Evolutionary conservation across 164 flowering plant genomes (phyloP), one percentile per base, ranked within the genome.

Genomic region (Amborella trichopoda): DNA sequence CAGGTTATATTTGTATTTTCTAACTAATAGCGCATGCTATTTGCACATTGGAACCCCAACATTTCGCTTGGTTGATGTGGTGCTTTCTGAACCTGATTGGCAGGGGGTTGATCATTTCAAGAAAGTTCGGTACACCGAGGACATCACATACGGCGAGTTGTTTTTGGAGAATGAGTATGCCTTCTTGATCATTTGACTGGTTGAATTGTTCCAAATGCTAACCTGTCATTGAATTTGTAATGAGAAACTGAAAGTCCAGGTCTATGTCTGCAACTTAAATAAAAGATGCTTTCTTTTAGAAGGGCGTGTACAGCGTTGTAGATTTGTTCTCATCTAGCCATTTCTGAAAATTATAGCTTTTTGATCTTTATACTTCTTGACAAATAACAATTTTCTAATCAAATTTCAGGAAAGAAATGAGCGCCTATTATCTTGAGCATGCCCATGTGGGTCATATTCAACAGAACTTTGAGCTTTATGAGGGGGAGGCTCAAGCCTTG

Each of bases 101-200:
- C 73, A 91, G 98, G 96, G 90, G 51, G 98, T 91, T 64, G 96
- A 91, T 56, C 98, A 86, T 72, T 91, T 91, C 68, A 91, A 80
- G 63, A 86, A 86, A 64, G 86, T 91, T 62, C 72, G 65, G 39
- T 91, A 91, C 69, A 89, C 93, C 53, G 76, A 81, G 63, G 98
- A 94, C 55, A 81, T 91, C 46, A 83, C 96, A 44, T 91, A 91
- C 55, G 98, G 98, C 17, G 98, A 91, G 66, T 80, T 91, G 40
- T 91, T 91, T 67, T 62, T 75, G 60, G 98, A 91, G 71, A 91
- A 86, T 63, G 98, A 91, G 96, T 88, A 74, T 62, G 45, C 48
- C 5, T 44, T 45, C 64, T 50, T 18, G 42, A 32, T 43, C 41
- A 5, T 14, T 26, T 37, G 18, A 30, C 14, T n/a, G n/a, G n/a